These are phyloP conservation scores for Pyrenopolyporus hunteri DNA, from an alignment of 495 filamentous ascomycete species.

Conservation along the genomic window DNA sequence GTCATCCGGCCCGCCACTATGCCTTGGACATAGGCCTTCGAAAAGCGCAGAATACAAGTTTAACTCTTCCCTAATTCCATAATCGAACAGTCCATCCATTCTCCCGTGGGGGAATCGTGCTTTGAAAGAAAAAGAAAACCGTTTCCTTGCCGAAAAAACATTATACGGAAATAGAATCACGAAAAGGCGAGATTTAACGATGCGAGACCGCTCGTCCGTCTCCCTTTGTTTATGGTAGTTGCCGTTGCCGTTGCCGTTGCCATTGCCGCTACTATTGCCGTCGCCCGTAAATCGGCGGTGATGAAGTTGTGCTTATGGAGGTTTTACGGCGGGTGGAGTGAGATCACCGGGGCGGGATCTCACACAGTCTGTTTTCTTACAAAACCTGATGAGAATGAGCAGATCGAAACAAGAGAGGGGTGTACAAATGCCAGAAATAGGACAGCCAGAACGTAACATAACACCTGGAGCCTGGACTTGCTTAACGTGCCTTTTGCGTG, in stretches of 20 bases:
- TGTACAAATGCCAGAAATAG: conserved; percentile 9
- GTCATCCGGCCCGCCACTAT: conserved; percentile 13
- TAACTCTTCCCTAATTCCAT: conserved; percentile 11
- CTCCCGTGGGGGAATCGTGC: conserved; percentile 39
- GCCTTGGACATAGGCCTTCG: conserved; percentile 15
- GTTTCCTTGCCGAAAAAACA: conserved; percentile 22
- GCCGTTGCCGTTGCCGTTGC: too few species aligned
- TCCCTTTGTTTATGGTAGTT: too few species aligned
- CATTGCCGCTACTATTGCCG: too few species aligned
- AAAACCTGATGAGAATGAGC: conserved; percentile 35
- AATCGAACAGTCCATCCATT: conserved; percentile 28
- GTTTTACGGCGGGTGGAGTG: not conserved
- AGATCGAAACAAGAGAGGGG: conserved; percentile 20
- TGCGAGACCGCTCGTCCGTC: not conserved
- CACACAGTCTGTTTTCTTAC: conserved; percentile 28
- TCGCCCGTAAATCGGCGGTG: not conserved
- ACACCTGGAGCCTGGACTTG: conserved; percentile 11
- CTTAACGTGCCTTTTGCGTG: conserved; percentile 39
- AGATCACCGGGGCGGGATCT: conserved; percentile 3
- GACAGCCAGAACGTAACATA: conserved; percentile 20
- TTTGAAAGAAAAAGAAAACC: conserved; percentile 27
- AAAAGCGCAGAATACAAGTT: conserved; percentile 7
- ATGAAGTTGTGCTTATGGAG: not conserved
- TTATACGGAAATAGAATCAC: conserved; percentile 29
- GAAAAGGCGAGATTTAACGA: conserved; percentile 8